phyloP scores from a whole-genome alignment of 2,329 filamentous ascomycete genomes.

The Hortaea sp. region DNA sequence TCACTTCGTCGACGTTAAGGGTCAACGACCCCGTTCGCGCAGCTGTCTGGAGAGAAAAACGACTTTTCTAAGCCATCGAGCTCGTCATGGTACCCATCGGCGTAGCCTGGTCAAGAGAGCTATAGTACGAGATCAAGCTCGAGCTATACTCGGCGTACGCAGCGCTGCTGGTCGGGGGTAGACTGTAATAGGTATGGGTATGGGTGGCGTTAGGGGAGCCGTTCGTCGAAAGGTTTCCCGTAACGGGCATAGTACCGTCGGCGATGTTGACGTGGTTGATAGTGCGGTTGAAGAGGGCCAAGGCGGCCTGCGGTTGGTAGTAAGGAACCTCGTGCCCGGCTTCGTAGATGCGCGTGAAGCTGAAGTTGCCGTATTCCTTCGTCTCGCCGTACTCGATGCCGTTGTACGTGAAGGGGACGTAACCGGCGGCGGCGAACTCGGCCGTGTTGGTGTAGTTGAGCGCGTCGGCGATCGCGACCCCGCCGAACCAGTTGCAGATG shows the following conservation, averaged over 20 bases:
- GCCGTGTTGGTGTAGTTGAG: slow-evolving; percentile 26
- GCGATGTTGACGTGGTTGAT: slow-evolving; percentile 28
- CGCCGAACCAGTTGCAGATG: slow-evolving; percentile 32
- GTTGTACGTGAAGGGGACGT: slow-evolving; percentile 26
- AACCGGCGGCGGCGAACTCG: slow-evolving; percentile 17
- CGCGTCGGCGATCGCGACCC: slow-evolving; percentile 25
- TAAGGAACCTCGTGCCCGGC: slow-evolving; percentile 27
- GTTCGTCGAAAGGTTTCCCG: slow-evolving; percentile 21
- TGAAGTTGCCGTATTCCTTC: slow-evolving; percentile 10
- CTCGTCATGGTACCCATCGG: not conserved
- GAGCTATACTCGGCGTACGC: not conserved
- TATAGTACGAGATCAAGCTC: slow-evolving; percentile 4
- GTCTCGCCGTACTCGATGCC: slow-evolving; percentile 32
- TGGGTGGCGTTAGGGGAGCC: slow-evolving; percentile 29
- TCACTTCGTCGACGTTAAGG: no score
- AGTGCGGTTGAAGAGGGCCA: slow-evolving; percentile 22
- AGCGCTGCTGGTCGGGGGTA: slow-evolving; percentile 17
- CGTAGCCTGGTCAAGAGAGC: slow-evolving; percentile 3
- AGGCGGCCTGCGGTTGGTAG: slow-evolving; percentile 19
- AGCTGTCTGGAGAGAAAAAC: no score
- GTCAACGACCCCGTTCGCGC: no score
- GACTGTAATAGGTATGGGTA: slow-evolving; percentile 25
- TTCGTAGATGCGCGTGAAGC: slow-evolving; percentile 23
- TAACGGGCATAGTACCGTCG: slow-evolving; percentile 24
- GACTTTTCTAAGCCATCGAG: no score